A percentile compares a stretch with the other conserved stretches of the same genome.
Evolutionary conservation across 345 rosid genomes (phyloP).

Genomic region (Xanthoceras sorbifolium): DNA sequence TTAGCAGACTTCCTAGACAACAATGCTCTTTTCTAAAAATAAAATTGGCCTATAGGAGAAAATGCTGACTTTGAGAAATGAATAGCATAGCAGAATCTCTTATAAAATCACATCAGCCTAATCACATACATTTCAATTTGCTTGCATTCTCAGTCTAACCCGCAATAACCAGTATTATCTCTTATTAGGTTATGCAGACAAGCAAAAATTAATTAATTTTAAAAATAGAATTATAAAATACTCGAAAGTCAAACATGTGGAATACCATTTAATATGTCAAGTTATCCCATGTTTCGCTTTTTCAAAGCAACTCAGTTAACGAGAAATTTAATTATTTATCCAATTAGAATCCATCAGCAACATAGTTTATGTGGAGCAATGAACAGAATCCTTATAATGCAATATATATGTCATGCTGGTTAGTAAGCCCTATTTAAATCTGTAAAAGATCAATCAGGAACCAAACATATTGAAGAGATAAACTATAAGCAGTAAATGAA

Average conservation of each 20-base stretch:
- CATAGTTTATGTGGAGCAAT: too few relatives aligned
- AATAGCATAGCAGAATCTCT: not conserved
- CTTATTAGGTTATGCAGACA: not conserved
- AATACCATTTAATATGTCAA: not conserved
- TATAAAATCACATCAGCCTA: not conserved
- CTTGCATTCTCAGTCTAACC: not conserved
- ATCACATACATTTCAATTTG: not conserved
- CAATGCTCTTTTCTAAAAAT: not conserved
- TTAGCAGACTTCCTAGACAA: not conserved
- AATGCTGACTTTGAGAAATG: not conserved
- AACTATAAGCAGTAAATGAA: not conserved
- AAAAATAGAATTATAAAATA: not conserved
- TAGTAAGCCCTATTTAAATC: too few relatives aligned
- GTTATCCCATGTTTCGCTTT: not conserved
- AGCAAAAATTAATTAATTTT: not conserved
- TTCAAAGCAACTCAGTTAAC: not conserved
- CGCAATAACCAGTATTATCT: not conserved
- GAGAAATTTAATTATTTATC: not conserved
- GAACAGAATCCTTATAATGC: too few relatives aligned
- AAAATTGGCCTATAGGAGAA: not conserved
- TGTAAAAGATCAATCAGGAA: too few relatives aligned
- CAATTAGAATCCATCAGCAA: not conserved
- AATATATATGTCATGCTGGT: too few relatives aligned
- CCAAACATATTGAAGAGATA: too few relatives aligned
- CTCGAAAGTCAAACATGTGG: not conserved